Conservation (phyloP, 192 early-diverging fungal species). For the Blastocladiella britannica region DNA sequence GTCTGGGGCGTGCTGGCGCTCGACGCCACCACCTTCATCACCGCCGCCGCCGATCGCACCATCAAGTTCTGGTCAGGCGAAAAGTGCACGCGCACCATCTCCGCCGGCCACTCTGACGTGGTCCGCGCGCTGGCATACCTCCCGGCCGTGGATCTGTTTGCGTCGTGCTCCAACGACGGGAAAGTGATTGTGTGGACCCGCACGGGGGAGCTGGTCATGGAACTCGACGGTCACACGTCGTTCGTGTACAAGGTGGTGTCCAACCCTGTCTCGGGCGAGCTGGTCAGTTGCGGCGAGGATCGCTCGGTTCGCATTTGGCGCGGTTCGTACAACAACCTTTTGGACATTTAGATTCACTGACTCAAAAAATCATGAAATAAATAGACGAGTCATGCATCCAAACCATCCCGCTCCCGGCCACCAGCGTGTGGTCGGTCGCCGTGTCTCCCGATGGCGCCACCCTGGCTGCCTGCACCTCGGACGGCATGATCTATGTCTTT, state of each 20-base stretch:
- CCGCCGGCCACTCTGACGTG: constrained; percentile 72
- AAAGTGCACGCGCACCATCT: constrained; percentile 33
- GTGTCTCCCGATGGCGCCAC: constrained; percentile 59
- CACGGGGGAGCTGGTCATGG: constrained; percentile 44
- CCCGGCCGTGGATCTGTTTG: constrained; percentile 39
- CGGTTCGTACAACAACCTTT: constrained; percentile 17
- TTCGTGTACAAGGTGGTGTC: constrained; percentile 66
- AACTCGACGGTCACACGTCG: constrained; percentile 67
- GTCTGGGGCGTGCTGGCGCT: constrained; percentile 82
- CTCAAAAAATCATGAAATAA: no score
- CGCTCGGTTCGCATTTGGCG: constrained; percentile 70
- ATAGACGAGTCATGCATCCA: no score
- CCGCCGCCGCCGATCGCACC: constrained; percentile 76
- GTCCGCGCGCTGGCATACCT: constrained; percentile 58
- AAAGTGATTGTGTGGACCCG: constrained; percentile 64
- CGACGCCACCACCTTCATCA: constrained; percentile 45
- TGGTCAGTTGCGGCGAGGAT: constrained; percentile 88
- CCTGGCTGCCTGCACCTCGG: constrained; percentile 60
- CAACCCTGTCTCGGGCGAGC: constrained; percentile 46
- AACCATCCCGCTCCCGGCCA: constrained; percentile 63
- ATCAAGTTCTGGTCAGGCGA: constrained; percentile 71
- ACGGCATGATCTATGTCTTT: constrained; percentile 64
- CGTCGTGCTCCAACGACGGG: constrained; percentile 78
- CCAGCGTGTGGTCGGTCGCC: constrained; percentile 79
- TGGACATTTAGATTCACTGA: constrained; percentile 1